phyloP scores from a whole-genome alignment of 1,139 yeast species.

The Zygosaccharomyces sapae region DNA sequence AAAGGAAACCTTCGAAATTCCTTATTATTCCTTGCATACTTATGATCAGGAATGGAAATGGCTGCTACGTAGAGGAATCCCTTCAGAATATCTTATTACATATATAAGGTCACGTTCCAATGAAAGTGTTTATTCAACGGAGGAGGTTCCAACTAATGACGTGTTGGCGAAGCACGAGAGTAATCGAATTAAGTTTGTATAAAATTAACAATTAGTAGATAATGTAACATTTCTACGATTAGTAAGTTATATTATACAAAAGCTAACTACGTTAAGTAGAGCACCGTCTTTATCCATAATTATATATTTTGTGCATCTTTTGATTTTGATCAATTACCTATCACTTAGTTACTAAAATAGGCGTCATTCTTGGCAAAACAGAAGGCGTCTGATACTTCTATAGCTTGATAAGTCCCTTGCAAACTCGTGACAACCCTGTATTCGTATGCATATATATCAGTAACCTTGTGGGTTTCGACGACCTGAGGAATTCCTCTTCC shows the following conservation, averaged over 20 bases:
- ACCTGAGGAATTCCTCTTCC: conserved; percentile 42
- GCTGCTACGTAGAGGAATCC: conserved; percentile 8
- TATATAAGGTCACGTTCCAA: not conserved
- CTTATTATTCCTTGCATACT: not conserved
- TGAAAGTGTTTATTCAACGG: not conserved
- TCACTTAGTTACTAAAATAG: conserved; percentile 24
- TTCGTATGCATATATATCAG: conserved; percentile 63
- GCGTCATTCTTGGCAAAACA: conserved; percentile 51
- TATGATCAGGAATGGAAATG: conserved; percentile 9
- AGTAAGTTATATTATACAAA: conserved; percentile 4
- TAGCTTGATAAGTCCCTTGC: conserved; percentile 93
- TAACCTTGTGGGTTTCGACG: conserved; percentile 72
- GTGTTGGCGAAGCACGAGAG: not conserved
- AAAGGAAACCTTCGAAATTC: not conserved
- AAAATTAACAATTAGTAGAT: not conserved
- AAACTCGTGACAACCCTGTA: conserved; percentile 71
- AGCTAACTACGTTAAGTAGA: conserved; percentile 4
- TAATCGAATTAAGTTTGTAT: not conserved
- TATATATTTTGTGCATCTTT: not conserved
- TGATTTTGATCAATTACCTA: not conserved
- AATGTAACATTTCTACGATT: not conserved
- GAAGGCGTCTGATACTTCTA: conserved; percentile 75
- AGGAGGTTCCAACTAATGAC: not conserved
- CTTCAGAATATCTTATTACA: conserved; percentile 2
- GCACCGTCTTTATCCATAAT: not conserved